Evolutionary conservation across 2,329 filamentous ascomycete species (phyloP).

Genomic region (Pseudogymnoascus sp.): DNA sequence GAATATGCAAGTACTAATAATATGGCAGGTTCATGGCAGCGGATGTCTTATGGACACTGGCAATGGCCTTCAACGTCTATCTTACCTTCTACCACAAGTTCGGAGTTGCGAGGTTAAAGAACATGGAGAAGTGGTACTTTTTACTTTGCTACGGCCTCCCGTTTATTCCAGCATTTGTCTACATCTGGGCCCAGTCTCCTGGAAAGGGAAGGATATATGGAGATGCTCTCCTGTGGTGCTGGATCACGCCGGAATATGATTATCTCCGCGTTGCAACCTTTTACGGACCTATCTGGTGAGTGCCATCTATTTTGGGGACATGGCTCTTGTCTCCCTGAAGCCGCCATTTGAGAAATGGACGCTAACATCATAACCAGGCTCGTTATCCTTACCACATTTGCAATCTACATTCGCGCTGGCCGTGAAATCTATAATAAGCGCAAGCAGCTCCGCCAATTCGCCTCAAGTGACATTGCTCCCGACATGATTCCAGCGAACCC

Average conservation of each 20-base stretch:
- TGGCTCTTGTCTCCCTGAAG: background rate
- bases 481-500: background rate
- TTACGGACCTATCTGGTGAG: constrained; percentile 65
- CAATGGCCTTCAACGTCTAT: constrained; percentile 80
- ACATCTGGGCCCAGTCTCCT: constrained; percentile 54
- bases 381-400: constrained; percentile 51
- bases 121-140: constrained; percentile 65
- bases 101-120: constrained; percentile 54
- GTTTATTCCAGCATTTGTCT: constrained; percentile 59
- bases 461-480: constrained; percentile 1
- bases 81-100: constrained; percentile 73
- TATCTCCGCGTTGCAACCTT: constrained; percentile 67
- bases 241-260: constrained; percentile 61
- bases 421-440: constrained; percentile 61
- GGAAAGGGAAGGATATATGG: constrained; percentile 58
- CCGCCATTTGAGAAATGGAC: constrained; percentile 12
- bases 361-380: constrained; percentile 38
- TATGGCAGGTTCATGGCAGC: constrained; percentile 64
- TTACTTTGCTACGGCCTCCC: constrained; percentile 66
- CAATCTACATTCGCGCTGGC: constrained; percentile 61
- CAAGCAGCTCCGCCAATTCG: constrained; percentile 50
- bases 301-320: background rate
- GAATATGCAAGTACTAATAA: constrained; percentile 7
- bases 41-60: constrained; percentile 68
- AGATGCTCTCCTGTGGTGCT: constrained; percentile 73